Conservation (phyloP, 371 early-diverging fungal species). For the Lichtheimia corymbifera region DNA sequence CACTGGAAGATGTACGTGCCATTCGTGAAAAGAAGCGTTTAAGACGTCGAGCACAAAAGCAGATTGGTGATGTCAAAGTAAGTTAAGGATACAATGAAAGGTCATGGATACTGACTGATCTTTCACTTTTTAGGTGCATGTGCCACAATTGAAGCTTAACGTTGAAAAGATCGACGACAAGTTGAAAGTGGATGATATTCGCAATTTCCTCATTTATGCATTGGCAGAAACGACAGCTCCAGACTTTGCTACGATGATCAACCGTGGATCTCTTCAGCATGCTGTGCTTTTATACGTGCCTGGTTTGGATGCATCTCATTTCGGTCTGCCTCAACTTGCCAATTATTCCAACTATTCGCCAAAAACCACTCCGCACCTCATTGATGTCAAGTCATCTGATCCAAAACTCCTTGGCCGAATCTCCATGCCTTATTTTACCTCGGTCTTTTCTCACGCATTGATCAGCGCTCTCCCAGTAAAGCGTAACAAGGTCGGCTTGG, state of each 20-base stretch:
- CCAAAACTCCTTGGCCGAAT: slow-evolving; percentile 27
- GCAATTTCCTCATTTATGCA: slow-evolving; percentile 37
- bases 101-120: neutral
- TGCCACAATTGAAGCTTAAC: slow-evolving; percentile 25
- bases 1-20: slow-evolving; percentile 3
- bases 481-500: slow-evolving; percentile 26
- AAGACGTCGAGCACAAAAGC: slow-evolving; percentile 17
- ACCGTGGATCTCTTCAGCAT: slow-evolving; percentile 26
- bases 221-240: slow-evolving; percentile 31
- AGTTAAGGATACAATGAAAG: neutral
- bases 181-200: slow-evolving; percentile 27
- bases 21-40: slow-evolving; percentile 14
- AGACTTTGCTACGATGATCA: slow-evolving; percentile 28
- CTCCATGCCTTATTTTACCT: slow-evolving; percentile 35
- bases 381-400: slow-evolving; percentile 20
- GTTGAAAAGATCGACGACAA: slow-evolving; percentile 16
- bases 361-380: slow-evolving; percentile 7
- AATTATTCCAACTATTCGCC: neutral
- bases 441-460: slow-evolving; percentile 33
- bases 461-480: slow-evolving; percentile 30
- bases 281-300: slow-evolving; percentile 35
- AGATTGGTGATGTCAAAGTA: slow-evolving; percentile 18
- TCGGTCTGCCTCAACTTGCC: slow-evolving; percentile 15
- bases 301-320: slow-evolving; percentile 38
- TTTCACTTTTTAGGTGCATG: slow-evolving; percentile 10